Evolutionary conservation across 371 early-diverging fungal genomes (phyloP), one percentile per base, ranked within the genome.

Genomic region (Batkoa obscura): DNA sequence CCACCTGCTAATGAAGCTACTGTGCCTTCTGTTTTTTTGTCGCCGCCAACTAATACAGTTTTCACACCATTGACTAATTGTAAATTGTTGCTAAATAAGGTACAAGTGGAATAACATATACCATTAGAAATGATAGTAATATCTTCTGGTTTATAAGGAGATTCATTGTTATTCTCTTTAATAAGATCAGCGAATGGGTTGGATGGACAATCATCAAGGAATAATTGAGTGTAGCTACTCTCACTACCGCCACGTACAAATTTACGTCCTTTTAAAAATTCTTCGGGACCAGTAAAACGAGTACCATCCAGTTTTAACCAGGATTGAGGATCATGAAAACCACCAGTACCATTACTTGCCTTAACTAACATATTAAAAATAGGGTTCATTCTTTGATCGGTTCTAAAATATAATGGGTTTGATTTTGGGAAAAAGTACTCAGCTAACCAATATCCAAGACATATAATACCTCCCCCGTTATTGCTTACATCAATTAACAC

Each of bases 81-180:
- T 6, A 49, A 35, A 3, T 13, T 33, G 33, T 49, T n/a, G 32
- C 32, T 35, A 3, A 49, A 23, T 13, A 49, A n/a, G 12, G 50
- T 35, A 31, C 50, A 49, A n/a, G 50, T 49, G 4, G 50, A 49
- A 33, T 33, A 49, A n/a, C 50, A 49, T 23, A 49, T 49, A n/a
- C 50, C 50, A 33, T 49, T 49, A n/a, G 15, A n/a, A 3, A 49
- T 4, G 3, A 49, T 23, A 35, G 50, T 33, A 30, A 49, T 49
- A 33, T 49, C 23, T n/a, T 49, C n/a, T 4, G 31, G 4, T 4
- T 49, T 31, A 33, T 31, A 49, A 3, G 50, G 50, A 3, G 45
- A 12, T 45, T 45, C 3, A n/a, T 45, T 15, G n/a, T n/a, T n/a
- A n/a, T 46, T 10, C 17, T 46, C 47, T 30, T 46, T 6, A 30